phyloP scores from a whole-genome alignment of 768 basidiomycete species.

The Pholiota conissans region DNA sequence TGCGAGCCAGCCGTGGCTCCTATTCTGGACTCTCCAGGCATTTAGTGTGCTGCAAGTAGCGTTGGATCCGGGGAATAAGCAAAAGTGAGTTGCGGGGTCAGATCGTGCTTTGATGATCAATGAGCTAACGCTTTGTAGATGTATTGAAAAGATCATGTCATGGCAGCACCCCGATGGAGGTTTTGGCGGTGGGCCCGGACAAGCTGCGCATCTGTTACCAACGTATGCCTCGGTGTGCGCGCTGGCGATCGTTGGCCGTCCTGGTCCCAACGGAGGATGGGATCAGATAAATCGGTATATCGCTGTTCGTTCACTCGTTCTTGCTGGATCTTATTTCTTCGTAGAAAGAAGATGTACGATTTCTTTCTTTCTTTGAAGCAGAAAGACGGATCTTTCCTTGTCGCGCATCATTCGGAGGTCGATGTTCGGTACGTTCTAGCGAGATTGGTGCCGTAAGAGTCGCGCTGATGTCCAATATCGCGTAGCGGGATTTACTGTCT shows the following conservation, averaged over 20 bases:
- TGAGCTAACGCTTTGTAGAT: constrained; percentile 38
- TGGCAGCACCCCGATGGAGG: constrained; percentile 89
- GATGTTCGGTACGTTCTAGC: constrained; percentile 75
- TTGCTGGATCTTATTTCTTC: background rate
- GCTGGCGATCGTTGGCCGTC: constrained; percentile 77
- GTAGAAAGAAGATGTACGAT: constrained; percentile 72
- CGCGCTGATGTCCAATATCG: background rate
- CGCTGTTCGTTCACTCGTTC: background rate
- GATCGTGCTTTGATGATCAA: background rate
- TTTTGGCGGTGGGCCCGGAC: constrained; percentile 90
- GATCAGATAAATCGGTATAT: constrained; percentile 79
- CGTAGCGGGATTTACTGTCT: constrained; percentile 92
- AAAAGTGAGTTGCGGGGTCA: constrained; percentile 50
- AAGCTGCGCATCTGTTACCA: constrained; percentile 83
- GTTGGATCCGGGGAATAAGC: constrained; percentile 75
- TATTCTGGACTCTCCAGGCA: constrained; percentile 91
- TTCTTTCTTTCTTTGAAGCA: constrained; percentile 94
- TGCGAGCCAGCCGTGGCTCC: constrained; percentile 92
- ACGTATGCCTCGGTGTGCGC: constrained; percentile 88
- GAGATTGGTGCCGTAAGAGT: background rate
- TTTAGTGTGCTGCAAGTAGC: constrained; percentile 78
- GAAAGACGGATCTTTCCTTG: constrained; percentile 90
- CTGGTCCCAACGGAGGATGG: constrained; percentile 80
- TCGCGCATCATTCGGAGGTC: constrained; percentile 85
- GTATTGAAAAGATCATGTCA: constrained; percentile 75